Evolutionary conservation across 2,329 filamentous ascomycete genomes (phyloP), one percentile per base, ranked within the genome.

Genomic region (Bipolaris victoriae): DNA sequence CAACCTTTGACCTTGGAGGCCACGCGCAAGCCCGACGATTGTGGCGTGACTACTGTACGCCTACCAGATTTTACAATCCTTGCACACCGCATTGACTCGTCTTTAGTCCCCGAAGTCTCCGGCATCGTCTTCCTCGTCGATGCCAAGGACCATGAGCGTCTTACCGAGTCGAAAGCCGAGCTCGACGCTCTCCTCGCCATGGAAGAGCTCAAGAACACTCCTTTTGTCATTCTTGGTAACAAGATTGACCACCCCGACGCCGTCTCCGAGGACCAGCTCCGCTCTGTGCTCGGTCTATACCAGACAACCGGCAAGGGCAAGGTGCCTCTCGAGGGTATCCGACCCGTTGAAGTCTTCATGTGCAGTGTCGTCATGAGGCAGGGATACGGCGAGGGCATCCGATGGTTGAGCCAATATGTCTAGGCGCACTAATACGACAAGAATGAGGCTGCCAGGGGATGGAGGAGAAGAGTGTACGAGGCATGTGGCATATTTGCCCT

Each of bases 231-330:
- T 69, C 87, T 99, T 63, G 95, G 95, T 70, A 99, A 99, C 88
- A 99, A 99, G 88, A 99, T 99, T 78, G 95, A 99, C 79, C 93
- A 98, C 82, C 93, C 93, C 52, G 90, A 96, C 69, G 95, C 95
- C 62, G 89, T 98, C 52, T 94, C 90, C 65, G 95, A 99, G 84
- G 94, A 98, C 72, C 92, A 97, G 82, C 86, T 98, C 74, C 87
- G 95, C 78, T 89, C 94, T 77, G 90, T 93, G 78, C 84, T 99
- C 57, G 95, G 95, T 62, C 81, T 99, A 73, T 98, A 96, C 81
- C 94, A 98, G 64, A 76, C 73, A 24, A 76, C 72, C 7, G 73
- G 73, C 52, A 76, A 76, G 69, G 73, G 73, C 60, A 75, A 74
- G 60, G 72, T 76, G 47, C 71, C 73, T 47, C 69, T 74, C 15